Conservation (phyloP, 345 rosid species). For the Punica granatum region DNA sequence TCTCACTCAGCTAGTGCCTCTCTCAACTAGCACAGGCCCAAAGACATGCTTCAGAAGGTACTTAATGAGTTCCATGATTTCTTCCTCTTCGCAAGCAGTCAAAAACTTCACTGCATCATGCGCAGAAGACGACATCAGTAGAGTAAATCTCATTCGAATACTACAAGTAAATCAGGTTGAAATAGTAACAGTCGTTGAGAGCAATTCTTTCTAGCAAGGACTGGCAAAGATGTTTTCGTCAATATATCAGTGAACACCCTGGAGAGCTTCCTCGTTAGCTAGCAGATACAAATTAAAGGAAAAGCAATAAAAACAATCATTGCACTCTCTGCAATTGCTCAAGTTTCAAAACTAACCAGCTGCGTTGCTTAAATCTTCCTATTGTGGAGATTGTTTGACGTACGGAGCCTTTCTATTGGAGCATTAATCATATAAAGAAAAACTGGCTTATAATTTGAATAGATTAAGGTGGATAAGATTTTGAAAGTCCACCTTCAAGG, state of each 20-base stretch:
- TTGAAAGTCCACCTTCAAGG: too few species aligned
- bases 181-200: not conserved
- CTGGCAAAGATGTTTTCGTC: not conserved
- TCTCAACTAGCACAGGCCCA: slow-evolving; percentile 14
- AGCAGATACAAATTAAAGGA: not conserved
- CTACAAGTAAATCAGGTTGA: not conserved
- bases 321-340: not conserved
- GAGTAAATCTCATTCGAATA: not conserved
- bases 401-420: too few species aligned
- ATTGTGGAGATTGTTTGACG: too few species aligned
- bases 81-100: slow-evolving; percentile 50
- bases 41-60: slow-evolving; percentile 61
- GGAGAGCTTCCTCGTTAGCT: not conserved
- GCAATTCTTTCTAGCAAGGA: not conserved
- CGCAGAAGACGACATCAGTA: slow-evolving; percentile 8
- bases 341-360: not conserved
- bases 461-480: too few species aligned
- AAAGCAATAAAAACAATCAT: not conserved
- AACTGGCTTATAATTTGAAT: too few species aligned
- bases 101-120: slow-evolving; percentile 62
- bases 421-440: too few species aligned
- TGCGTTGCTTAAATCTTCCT: too few species aligned
- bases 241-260: not conserved
- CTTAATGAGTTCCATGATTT: slow-evolving; percentile 36
- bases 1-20: not conserved